A percentile compares a stretch with the other conserved stretches of the same genome.
These are phyloP conservation scores for Lasiodiplodia gonubiensis DNA, from an alignment of 2,329 filamentous ascomycete genomes.

Conservation along the genomic window DNA sequence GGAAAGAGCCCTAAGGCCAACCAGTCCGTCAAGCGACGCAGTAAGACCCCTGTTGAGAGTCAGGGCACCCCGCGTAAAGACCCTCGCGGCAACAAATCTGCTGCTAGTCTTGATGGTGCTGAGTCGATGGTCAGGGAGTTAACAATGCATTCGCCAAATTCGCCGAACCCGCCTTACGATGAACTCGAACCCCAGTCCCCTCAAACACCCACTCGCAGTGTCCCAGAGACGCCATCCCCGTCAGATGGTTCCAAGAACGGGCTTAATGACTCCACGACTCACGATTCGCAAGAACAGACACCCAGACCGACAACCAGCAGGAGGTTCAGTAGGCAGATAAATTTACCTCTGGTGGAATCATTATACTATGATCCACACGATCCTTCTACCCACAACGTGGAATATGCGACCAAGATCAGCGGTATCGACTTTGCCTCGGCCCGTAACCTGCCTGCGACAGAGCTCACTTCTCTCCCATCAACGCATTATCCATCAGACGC, in stretches of 20 bases:
- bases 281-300: slow-evolving; percentile 41
- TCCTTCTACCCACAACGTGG: slow-evolving; percentile 52
- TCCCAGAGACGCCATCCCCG: slow-evolving; percentile 28
- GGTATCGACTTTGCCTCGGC: slow-evolving; percentile 49
- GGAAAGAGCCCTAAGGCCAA: slow-evolving; percentile 31
- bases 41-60: slow-evolving; percentile 20
- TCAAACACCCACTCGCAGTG: slow-evolving; percentile 38
- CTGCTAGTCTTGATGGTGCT: slow-evolving; percentile 53
- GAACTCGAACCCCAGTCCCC: slow-evolving; percentile 47
- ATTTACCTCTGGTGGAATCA: slow-evolving; percentile 50
- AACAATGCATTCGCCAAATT: slow-evolving; percentile 55
- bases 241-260: neutral
- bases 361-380: slow-evolving; percentile 53
- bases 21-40: slow-evolving; percentile 18
- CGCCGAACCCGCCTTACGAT: slow-evolving; percentile 44
- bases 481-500: slow-evolving; percentile 16
- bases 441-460: slow-evolving; percentile 31
- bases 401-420: slow-evolving; percentile 54
- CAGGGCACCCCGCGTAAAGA: slow-evolving; percentile 21
- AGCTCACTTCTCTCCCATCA: slow-evolving; percentile 14
- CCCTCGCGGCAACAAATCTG: slow-evolving; percentile 20
- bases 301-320: slow-evolving; percentile 41
- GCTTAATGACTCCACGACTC: neutral
- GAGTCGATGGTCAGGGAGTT: slow-evolving; percentile 56
- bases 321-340: slow-evolving; percentile 51